Conservation (phyloP, 163 green algal genomes). For the Chloromonas sp. region DNA sequence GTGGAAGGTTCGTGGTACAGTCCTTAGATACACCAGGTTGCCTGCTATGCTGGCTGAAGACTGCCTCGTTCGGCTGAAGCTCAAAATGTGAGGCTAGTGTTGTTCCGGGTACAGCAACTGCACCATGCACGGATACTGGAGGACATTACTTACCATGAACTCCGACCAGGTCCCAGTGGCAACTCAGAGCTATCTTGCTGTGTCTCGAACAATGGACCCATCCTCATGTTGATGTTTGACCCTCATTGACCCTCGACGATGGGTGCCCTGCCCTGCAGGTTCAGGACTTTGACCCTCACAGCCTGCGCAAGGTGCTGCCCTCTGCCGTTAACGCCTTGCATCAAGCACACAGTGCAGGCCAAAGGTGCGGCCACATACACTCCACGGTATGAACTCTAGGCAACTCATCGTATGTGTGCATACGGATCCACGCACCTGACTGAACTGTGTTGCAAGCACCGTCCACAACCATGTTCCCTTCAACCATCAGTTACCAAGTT, state of each 20-base stretch:
- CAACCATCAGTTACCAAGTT: no score
- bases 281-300: slow-evolving; percentile 78
- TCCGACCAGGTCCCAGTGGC: no score
- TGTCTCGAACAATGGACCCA: no score
- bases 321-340: slow-evolving; percentile 51
- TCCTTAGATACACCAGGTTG: no score
- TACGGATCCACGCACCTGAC: no score
- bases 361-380: slow-evolving; percentile 14
- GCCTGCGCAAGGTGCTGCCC: slow-evolving; percentile 68
- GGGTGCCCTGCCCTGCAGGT: slow-evolving; percentile 25
- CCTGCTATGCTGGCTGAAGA: no score
- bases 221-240: neutral
- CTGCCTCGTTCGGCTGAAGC: neutral
- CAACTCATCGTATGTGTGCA: neutral
- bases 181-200: no score
- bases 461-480: no score
- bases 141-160: no score
- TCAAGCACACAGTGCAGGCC: slow-evolving; percentile 27
- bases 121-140: no score
- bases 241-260: slow-evolving; percentile 1
- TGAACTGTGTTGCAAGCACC: no score
- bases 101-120: neutral
- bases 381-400: neutral
- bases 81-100: neutral
- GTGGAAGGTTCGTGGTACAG: neutral